A percentile compares a stretch with the other conserved stretches of the same genome.
Conservation (phyloP, 192 early-diverging fungal genomes). For the Coemansia sp. region DNA sequence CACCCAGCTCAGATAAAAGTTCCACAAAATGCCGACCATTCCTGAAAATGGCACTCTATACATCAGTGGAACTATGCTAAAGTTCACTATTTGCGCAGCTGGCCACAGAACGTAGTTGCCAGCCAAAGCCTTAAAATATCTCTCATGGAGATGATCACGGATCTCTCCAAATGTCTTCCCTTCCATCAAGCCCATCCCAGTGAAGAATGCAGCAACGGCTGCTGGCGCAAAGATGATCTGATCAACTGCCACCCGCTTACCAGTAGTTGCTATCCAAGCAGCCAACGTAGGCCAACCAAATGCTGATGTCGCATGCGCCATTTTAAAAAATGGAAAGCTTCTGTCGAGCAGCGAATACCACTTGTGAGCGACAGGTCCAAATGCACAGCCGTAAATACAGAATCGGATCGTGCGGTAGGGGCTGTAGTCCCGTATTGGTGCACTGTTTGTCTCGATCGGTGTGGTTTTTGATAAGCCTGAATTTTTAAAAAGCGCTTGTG, state of each 20-base stretch:
- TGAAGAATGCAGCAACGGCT: slow-evolving; percentile 63
- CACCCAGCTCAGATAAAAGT: slow-evolving; percentile 65
- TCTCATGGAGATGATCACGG: slow-evolving; percentile 52
- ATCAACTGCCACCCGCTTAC: slow-evolving; percentile 59
- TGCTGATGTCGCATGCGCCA: not conserved
- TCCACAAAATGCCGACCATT: slow-evolving; percentile 67
- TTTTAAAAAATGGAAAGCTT: slow-evolving; percentile 52
- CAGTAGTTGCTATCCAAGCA: slow-evolving; percentile 14
- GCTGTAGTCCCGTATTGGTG: slow-evolving; percentile 4
- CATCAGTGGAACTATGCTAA: slow-evolving; percentile 63
- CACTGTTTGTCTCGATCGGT: not conserved
- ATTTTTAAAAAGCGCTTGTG: slow-evolving; percentile 2
- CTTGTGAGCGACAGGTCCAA: slow-evolving; percentile 62
- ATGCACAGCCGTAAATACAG: slow-evolving; percentile 62
- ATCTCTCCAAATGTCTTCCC: slow-evolving; percentile 51
- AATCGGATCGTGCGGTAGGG: slow-evolving; percentile 55
- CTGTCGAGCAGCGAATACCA: slow-evolving; percentile 68
- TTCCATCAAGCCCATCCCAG: slow-evolving; percentile 60
- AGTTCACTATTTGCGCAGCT: slow-evolving; percentile 68
- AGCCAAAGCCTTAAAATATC: slow-evolving; percentile 17
- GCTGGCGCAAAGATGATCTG: slow-evolving; percentile 66
- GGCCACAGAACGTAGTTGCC: slow-evolving; percentile 61
- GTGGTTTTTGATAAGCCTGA: not conserved
- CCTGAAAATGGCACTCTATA: slow-evolving; percentile 68
- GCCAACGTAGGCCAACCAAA: slow-evolving; percentile 2